phyloP scores from a whole-genome alignment of 2,329 filamentous ascomycete genomes.

The Ophiostoma piceae region DNA sequence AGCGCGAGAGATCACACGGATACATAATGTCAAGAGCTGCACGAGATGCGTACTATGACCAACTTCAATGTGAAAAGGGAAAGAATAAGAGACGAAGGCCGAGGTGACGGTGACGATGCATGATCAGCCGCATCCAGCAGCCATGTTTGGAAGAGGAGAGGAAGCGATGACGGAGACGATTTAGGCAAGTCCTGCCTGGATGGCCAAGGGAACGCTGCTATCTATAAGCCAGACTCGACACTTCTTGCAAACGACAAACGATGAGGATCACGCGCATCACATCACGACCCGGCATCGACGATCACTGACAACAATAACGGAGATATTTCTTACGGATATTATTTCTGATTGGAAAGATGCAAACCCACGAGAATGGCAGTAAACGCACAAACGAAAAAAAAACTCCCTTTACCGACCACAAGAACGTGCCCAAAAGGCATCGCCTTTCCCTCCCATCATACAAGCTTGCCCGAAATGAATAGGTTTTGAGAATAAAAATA shows the following conservation, averaged over 20 bases:
- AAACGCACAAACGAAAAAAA: background rate
- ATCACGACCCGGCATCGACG: background rate
- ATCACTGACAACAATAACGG: background rate
- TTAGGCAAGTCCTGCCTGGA: background rate
- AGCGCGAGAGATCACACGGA: background rate
- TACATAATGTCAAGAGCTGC: background rate
- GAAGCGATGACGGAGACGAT: background rate
- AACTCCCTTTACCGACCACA: background rate
- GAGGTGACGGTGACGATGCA: background rate
- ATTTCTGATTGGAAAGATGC: background rate
- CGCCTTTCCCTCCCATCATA: conserved; percentile 1
- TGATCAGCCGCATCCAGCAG: background rate
- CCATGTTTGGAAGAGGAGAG: background rate
- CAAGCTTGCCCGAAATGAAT: conserved; percentile 14
- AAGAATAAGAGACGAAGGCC: background rate
- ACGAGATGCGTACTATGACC: background rate
- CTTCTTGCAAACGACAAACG: background rate
- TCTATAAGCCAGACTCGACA: background rate
- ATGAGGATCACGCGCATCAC: background rate
- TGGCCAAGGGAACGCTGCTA: background rate
- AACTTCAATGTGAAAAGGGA: background rate
- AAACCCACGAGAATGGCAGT: background rate
- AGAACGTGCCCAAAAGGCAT: background rate
- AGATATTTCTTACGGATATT: background rate
- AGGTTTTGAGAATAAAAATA: background rate